Base-by-base conservation (phyloP, 345 rosid genomes). In the Lenwebbia sp. region DNA sequence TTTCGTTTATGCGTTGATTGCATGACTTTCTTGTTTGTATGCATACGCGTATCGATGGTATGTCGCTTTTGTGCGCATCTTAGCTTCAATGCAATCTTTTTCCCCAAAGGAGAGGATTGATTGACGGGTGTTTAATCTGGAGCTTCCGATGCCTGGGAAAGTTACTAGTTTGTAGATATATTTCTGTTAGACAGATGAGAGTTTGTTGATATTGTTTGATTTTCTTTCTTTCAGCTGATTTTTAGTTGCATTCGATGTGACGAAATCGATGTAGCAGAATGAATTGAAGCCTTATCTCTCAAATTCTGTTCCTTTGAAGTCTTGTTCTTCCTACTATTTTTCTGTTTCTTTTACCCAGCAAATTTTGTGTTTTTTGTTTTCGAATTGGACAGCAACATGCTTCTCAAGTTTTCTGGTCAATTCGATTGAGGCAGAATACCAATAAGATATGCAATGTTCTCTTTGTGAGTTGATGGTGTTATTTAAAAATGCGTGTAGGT, bases 401-500 rank as follows among this genome's bases (percentile, higher is more conserved):
- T 56, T 62, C 22, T 84, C 49, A 9, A 26, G 40, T 30, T 13
- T 56, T 50, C 51, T 13, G 86, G 54, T 84, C 4, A 1, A 33
- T 25, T 44, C 11, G 11, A 54, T 75, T 26, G 17, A 5, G 3
- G 5, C 12, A 2, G 37, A 15, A 3, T 4, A 47, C 22, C 25
- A 22, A 41, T 50, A 26, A 76, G 22, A 21, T 40, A 25, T 21
- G 44, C 0, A 2, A 37, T 40, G 70, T 49, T 54, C 11, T 82
- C 47, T 44, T 52, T 17, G n/a, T 25, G 26, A 58, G n/a, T 65
- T 28, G 56, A 60, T 9, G 30, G 22, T 44, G 33, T 19, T 52
- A 21, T 52, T 51, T 30, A n/a, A 49, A 44, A 85, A 23, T n/a
- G 44, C 26, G 11, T 90, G 88, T 91, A 96, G 99, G 91, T 94